Conservation (phyloP, 208 protist species). For the Naegleria lovaniensis region DNA sequence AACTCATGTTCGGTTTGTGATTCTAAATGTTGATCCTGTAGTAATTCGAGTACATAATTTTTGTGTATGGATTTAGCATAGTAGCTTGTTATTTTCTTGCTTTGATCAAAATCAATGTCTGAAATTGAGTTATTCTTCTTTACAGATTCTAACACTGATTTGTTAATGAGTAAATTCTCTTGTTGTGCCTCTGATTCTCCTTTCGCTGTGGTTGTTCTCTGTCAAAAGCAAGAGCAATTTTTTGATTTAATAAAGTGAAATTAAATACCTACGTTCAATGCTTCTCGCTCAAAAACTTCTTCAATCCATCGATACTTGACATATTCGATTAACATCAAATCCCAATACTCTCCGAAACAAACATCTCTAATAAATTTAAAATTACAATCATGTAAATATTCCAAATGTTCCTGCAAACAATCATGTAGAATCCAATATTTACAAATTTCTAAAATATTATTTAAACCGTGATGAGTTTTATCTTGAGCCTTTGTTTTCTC, state of each 20-base stretch:
- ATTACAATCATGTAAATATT: neutral
- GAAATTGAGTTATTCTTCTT: neutral
- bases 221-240: too few relatives aligned
- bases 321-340: neutral
- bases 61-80: neutral
- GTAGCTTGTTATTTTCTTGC: neutral
- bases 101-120: neutral
- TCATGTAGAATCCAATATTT: neutral
- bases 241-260: too few relatives aligned
- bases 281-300: neutral
- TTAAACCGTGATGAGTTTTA: neutral
- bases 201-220: neutral
- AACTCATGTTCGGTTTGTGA: neutral
- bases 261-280: neutral
- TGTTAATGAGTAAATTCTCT: neutral
- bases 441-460: neutral
- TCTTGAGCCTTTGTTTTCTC: neutral
- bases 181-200: too few relatives aligned
- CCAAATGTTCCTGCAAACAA: neutral
- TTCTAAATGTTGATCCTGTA: neutral
- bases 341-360: neutral
- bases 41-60: too few relatives aligned
- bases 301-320: neutral
- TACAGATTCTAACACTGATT: neutral
- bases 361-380: neutral